Evolutionary conservation across 1,284 basidiomycete species (phyloP).

Genomic region (Cystobasidiaceae sp.): DNA sequence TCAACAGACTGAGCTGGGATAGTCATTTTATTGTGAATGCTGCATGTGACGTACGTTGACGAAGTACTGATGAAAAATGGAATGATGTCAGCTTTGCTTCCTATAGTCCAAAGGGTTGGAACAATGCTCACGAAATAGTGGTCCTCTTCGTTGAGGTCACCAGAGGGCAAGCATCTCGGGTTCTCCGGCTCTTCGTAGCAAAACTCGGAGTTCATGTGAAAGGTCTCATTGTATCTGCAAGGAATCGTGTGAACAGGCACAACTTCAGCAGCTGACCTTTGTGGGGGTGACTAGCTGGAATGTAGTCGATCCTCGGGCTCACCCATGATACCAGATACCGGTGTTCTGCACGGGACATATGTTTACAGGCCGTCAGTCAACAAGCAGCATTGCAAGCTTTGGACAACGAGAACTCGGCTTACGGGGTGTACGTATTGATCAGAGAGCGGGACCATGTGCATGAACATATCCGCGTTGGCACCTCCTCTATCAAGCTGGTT

Average conservation of each 20-base stretch:
- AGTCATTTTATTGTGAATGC: background rate
- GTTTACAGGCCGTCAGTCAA: too few species aligned
- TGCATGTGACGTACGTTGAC: background rate
- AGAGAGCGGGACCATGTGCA: slow-evolving; percentile 36
- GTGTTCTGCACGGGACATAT: too few species aligned
- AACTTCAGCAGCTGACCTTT: background rate
- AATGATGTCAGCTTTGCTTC: background rate
- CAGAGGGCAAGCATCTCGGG: slow-evolving; percentile 3
- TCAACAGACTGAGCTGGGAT: background rate
- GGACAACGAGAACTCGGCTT: too few species aligned
- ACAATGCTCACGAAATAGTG: background rate
- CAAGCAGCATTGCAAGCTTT: too few species aligned
- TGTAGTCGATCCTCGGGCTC: background rate
- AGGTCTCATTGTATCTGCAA: slow-evolving; percentile 18
- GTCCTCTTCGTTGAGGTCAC: background rate
- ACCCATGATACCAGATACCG: slow-evolving; percentile 18
- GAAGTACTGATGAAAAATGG: background rate
- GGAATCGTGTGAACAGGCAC: too few species aligned
- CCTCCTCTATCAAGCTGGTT: slow-evolving; percentile 34
- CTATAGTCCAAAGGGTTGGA: background rate
- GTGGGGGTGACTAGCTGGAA: background rate
- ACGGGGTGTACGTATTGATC: too few species aligned
- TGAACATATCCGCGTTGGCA: slow-evolving; percentile 37
- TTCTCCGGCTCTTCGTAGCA: slow-evolving; percentile 26
- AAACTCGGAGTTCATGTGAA: slow-evolving; percentile 23